Evolutionary conservation across 2,329 filamentous ascomycete species (phyloP), one percentile per base, ranked within the genome.

Genomic region (Ascochyta koolunga): DNA sequence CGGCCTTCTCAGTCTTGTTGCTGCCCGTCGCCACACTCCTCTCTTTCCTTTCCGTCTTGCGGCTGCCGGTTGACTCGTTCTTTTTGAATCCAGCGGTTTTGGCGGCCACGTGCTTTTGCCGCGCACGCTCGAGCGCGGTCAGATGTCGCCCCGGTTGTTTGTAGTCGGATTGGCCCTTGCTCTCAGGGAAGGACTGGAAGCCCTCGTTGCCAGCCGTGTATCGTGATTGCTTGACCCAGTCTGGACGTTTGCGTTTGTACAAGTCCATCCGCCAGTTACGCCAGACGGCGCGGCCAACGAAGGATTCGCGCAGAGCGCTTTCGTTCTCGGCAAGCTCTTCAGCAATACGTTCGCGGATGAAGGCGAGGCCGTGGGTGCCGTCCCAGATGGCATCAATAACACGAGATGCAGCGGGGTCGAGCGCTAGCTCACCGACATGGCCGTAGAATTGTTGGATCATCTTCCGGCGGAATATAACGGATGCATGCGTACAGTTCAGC

Each of bases 261-360:
- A 88, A 73, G 72, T 91, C 88, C 83, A 90, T 87, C 31, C 80
- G 82, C 88, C 88, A 91, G 66, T 90, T 90, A 60, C 85, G 81
- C 87, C 87, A 90, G 10, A 90, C 87, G 3, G 85, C 86, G 29
- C 87, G 78, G 2, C 88, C 88, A 19, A 85, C 80, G 31, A 82
- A 83, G 1, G 83, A 86, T 52, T 89, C 86, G n/a, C 87, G 81
- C 16, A 90, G 72, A 0, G 76, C 65, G n/a, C 77, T 71, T 67
- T 90, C 88, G 50, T 84, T 80, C 48, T 81, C 77, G 0, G 80
- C 76, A 9, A 91, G 77, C 61, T 89, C 84, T 60, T 85, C 80
- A 2, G 87, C 87, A 55, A 90, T 82, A 37, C 85, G 80, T 71
- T 90, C 87, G 51, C 87, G 84, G 55, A 89, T 83, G 65, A 87